Evolutionary conservation across 164 flowering plant species (phyloP), one percentile per base, ranked within the genome.

Genomic region (Magnolia officinalis): DNA sequence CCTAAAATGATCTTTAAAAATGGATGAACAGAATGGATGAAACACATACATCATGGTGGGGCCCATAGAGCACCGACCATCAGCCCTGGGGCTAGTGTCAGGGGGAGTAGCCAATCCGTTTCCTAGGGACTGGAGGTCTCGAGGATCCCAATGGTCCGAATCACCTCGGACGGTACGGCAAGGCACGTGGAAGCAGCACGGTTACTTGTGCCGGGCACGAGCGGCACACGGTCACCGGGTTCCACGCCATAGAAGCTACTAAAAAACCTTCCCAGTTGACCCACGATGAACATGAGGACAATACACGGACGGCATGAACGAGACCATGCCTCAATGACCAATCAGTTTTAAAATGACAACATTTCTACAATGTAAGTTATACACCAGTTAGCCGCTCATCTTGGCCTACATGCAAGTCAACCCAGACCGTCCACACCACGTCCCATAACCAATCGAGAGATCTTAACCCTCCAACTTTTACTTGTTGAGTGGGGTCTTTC

Each of bases 251-350:
- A 6, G 26, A 10, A 24, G 26, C 26, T 20, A 23, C 68, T 20
- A 65, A 20, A 21, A 8, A 1, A 20, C 4, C 24, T 5, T 4
- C 68, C 23, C 10, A 64, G 72, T 72, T 72, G 71, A 80, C 75
- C 75, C 11, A 4, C 6, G 13, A 49, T 52, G 6, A 79, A 78
- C 73, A 58, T 65, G 75, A 67, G 13, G 81, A 83, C 85, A 80
- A 80, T 13, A 8, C 67, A 70, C 74, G 50, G 76, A 55, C 82
- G 81, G 85, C 82, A 50, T 80, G 85, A 50, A 20, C 77, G n/a
- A 71, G 8, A 8, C 45, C 67, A 23, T 31, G 19, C 13, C 37
- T 70, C 80, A 31, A 31, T 1, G 2, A 50, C 10, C 10, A 9
- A 37, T 50, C n/a, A 67, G 13, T 58, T 37, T 68, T 29, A 6